Evolutionary conservation across 805 yeast genomes (phyloP).

Genomic region (Spathaspora passalidarum): DNA sequence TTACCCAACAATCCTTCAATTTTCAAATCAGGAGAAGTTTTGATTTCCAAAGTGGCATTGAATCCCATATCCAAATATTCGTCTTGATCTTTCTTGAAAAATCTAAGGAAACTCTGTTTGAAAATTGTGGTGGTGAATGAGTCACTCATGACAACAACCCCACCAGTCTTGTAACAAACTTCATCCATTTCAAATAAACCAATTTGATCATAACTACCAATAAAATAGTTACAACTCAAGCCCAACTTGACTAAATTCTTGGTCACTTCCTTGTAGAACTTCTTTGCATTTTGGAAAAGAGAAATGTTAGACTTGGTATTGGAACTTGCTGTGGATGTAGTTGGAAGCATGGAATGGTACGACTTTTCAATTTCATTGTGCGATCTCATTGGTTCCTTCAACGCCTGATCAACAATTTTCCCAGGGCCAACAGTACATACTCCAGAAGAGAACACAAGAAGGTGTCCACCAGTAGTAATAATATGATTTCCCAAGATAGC

Average conservation of each 20-base stretch:
- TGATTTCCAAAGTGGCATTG: slow-evolving; percentile 59
- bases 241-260: slow-evolving; percentile 47
- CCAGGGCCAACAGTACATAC: slow-evolving; percentile 70
- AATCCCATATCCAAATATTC: slow-evolving; percentile 50
- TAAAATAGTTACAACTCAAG: slow-evolving; percentile 53
- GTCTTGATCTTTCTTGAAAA: slow-evolving; percentile 35
- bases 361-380: slow-evolving; percentile 57
- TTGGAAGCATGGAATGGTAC: slow-evolving; percentile 22
- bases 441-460: slow-evolving; percentile 57
- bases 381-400: slow-evolving; percentile 64
- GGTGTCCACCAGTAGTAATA: slow-evolving; percentile 49
- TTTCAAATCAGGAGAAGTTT: slow-evolving; percentile 47
- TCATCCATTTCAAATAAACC: slow-evolving; percentile 67
- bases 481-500: slow-evolving; percentile 32
- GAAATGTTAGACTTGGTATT: slow-evolving; percentile 28
- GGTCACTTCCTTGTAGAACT: slow-evolving; percentile 51
- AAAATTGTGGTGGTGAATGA: slow-evolving; percentile 66
- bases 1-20: slow-evolving; percentile 63
- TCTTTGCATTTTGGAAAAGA: slow-evolving; percentile 35
- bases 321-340: slow-evolving; percentile 33
- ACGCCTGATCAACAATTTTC: slow-evolving; percentile 48
- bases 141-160: slow-evolving; percentile 59
- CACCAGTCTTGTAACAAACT: slow-evolving; percentile 58
- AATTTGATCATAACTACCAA: slow-evolving; percentile 68
- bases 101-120: slow-evolving; percentile 59